Evolutionary conservation across 2,329 filamentous ascomycete genomes (phyloP), one percentile per base, ranked within the genome.

Genomic region (Aspergillus pseudoterreus): DNA sequence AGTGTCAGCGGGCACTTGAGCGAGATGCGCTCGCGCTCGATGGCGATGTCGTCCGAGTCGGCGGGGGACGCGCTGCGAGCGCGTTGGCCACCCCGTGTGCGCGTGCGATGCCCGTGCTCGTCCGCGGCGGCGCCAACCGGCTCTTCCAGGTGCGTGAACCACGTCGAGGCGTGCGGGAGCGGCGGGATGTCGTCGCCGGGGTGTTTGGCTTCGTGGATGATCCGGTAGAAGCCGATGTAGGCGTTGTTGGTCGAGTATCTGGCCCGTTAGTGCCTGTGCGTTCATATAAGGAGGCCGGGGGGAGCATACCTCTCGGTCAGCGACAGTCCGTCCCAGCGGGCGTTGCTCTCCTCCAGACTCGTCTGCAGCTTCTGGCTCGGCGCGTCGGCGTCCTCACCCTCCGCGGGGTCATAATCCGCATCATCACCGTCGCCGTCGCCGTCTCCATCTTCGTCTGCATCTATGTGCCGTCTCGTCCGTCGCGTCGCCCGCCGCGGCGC

Each of bases 191-290:
- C 72, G 47, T 81, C 74, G n/a, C 76, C 76, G 1, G 74, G 75
- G 56, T 82, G 72, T 45, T 77, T 77, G 24, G 83, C 78, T 57
- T 86, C 82, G 64, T 86, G 83, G 3, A 86, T 74, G n/a, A 81
- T 69, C 8, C 75, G 71, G 63, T 83, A 82, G 74, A 86, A 88
- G 19, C 75, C 74, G 44, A 76, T 72, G 67, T 88, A 88, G 47
- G 77, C 72, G 57, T 85, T 82, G 61, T 86, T 76, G 8, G 74
- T 70, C 4, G 80, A 75, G 63, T 88, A 88, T 57, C 69, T 71
- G 46, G 33, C 52, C 36, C 15, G 9, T 32, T 49, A 47, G 39
- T 42, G 4, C 3, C 10, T 6, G 15, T 41, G 15, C 14, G 19
- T 19, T 19, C 19, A 19, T 19, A 3, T 19, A 19, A 19, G 19